Conservation (phyloP, 2,329 filamentous ascomycete genomes). For the Diaporthe vaccinii region DNA sequence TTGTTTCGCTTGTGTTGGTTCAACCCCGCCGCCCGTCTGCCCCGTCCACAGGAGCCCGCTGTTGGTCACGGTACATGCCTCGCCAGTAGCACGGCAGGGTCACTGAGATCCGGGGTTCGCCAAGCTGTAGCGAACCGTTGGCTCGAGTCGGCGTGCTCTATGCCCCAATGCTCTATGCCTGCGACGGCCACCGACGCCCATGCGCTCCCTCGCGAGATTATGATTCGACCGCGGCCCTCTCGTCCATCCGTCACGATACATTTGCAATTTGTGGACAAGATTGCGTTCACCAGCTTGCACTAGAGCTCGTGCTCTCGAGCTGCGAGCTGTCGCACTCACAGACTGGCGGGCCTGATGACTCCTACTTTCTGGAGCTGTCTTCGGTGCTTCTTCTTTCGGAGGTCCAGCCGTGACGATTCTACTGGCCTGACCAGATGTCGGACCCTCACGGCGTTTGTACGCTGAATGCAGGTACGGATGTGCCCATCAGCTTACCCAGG, state of each 20-base stretch:
- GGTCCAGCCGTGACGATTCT: background rate
- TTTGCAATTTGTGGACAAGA: constrained; percentile 26
- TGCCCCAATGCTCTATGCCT: background rate
- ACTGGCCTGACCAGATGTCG: background rate
- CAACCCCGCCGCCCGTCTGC: background rate
- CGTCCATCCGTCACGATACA: constrained; percentile 19
- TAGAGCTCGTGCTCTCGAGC: constrained; percentile 11
- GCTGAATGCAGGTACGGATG: background rate
- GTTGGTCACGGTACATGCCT: background rate
- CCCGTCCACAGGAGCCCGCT: constrained; percentile 2
- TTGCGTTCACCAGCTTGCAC: background rate
- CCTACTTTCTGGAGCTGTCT: background rate
- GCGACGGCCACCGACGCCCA: background rate
- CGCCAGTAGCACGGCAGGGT: constrained; percentile 22
- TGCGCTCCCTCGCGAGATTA: constrained; percentile 17
- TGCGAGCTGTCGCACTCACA: background rate
- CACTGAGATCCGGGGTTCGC: constrained; percentile 37
- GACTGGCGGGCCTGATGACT: background rate
- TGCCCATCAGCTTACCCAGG: background rate
- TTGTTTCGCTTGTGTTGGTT: constrained; percentile 24
- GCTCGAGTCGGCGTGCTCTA: background rate
- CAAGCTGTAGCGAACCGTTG: constrained; percentile 20
- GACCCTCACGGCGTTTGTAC: background rate
- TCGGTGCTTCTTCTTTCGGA: background rate
- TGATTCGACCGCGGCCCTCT: constrained; percentile 8